These are phyloP conservation scores for Zoysia japonica DNA, from an alignment of 176 grass and related monocot genomes.

Conservation along the genomic window DNA sequence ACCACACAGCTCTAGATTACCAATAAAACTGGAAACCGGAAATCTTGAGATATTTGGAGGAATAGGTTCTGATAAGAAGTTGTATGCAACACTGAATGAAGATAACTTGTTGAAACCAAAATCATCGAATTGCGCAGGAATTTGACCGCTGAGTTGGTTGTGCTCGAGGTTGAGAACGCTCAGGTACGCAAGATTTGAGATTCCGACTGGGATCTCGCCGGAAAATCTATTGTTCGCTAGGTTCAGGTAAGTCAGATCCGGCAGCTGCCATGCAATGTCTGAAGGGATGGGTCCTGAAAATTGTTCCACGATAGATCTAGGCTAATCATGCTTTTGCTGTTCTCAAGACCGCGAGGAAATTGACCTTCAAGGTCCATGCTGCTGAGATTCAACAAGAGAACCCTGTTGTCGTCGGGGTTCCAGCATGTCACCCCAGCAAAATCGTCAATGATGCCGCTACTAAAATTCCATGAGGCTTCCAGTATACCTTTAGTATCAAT, in stretches of 20 bases:
- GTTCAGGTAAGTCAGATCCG: constrained; percentile 20
- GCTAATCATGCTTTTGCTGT: constrained; percentile 19
- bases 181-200: constrained; percentile 14
- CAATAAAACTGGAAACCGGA: background rate
- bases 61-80: constrained; percentile 4
- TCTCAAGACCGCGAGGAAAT: constrained; percentile 46
- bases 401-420: constrained; percentile 37
- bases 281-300: constrained; percentile 35
- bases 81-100: constrained; percentile 36
- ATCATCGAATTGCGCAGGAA: background rate
- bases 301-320: constrained; percentile 51
- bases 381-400: constrained; percentile 30
- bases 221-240: constrained; percentile 56
- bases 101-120: background rate
- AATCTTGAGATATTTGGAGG: background rate
- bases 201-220: constrained; percentile 28
- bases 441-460: constrained; percentile 36
- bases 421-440: constrained; percentile 54
- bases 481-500: constrained; percentile 31
- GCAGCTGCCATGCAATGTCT: constrained; percentile 21
- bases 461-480: constrained; percentile 38
- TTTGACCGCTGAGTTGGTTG: constrained; percentile 37
- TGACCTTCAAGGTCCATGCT: constrained; percentile 55
- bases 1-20: constrained; percentile 23
- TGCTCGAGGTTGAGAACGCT: constrained; percentile 41